Base-by-base conservation (phyloP, 192 early-diverging fungal species). In the Coemansia sp. region DNA sequence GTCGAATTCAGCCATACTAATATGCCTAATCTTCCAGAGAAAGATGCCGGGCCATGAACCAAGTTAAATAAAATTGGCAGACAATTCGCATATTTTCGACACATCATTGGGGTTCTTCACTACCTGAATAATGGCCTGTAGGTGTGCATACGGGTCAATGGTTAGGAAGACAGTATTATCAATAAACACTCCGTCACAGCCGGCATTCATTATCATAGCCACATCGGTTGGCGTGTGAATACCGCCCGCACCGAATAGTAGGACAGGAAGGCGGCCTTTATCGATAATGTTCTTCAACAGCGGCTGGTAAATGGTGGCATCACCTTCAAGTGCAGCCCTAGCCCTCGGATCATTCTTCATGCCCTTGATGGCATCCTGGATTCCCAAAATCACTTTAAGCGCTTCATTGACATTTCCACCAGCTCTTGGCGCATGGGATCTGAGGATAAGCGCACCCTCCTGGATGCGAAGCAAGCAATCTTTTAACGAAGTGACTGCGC, bases 151-250 rank as follows among this genome's bases (percentile, higher is more conserved):
- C 0, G 95, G 94, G 76, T 96, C 90, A 18, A 88, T 84, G 33
- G 79, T 82, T 76, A 93, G 90, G 84, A 99, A 99, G 79, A 96
- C 94, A 53, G 91, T 90, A 13, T 91, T 89, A 45, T 93, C 93
- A 57, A 96, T 91, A 76, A 99, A 94, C 53, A 92, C 93, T 78
- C 96, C 96, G 79, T 99, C 95, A 77, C 95, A 93, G 58, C 96
- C 96, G 38, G 94, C 84, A 76, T 92, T 89, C 92, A 96, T 96
- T 90, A 99, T 94, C 63, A 95, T 69, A 16, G 95, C 96, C 68
- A 94, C 95, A 85, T 99, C 96, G 14, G 94, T 92, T 34, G 96
- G 95, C 48, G 93, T 96, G 31, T 92, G 90, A 64, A 99, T 85
- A 80, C 95, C 95, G 62, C 94, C 96, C 39, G 92, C 91, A 62